phyloP scores from a whole-genome alignment of 805 yeast genomes.

The Candida hispaniensis region DNA sequence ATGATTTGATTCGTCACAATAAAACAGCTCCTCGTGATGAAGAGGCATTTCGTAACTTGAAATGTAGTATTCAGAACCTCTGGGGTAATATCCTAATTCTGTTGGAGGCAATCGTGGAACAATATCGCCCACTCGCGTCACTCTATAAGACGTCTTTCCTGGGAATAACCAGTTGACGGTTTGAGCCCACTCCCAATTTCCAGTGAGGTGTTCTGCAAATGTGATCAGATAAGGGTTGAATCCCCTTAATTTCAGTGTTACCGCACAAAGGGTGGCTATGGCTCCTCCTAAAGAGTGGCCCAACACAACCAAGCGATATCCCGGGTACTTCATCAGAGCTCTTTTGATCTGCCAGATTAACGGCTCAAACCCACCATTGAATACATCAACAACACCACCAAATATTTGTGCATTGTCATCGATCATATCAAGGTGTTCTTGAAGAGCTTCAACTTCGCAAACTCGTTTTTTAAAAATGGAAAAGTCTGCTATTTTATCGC shows the following conservation, averaged over 20 bases:
- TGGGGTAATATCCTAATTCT: conserved; percentile 9
- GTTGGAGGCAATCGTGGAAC: conserved; percentile 18
- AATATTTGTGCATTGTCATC: no score
- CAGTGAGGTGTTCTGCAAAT: conserved; percentile 55
- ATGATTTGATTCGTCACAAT: no score
- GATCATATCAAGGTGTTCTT: no score
- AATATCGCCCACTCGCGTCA: conserved; percentile 17
- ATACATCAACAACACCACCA: no score
- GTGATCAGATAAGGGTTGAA: conserved; percentile 44
- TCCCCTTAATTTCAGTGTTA: conserved; percentile 46
- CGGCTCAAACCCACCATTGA: no score
- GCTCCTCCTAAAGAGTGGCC: conserved; percentile 80
- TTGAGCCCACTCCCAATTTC: conserved; percentile 38
- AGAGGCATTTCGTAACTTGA: no score
- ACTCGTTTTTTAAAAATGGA: no score
- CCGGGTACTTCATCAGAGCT: conserved; percentile 35
- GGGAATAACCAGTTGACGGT: conserved; percentile 37
- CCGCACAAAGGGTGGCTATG: conserved; percentile 47
- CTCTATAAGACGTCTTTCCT: conserved; percentile 16
- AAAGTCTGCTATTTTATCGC: no score
- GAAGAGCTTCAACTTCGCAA: no score
- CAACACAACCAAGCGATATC: conserved; percentile 41
- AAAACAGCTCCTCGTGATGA: no score
- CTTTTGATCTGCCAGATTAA: no score
- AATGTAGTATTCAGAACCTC: conserved; percentile 5